A percentile compares a stretch with the other conserved stretches of the same genome.
Evolutionary conservation across 306 rosid species (phyloP).

Genomic region (Purshia tridentata): DNA sequence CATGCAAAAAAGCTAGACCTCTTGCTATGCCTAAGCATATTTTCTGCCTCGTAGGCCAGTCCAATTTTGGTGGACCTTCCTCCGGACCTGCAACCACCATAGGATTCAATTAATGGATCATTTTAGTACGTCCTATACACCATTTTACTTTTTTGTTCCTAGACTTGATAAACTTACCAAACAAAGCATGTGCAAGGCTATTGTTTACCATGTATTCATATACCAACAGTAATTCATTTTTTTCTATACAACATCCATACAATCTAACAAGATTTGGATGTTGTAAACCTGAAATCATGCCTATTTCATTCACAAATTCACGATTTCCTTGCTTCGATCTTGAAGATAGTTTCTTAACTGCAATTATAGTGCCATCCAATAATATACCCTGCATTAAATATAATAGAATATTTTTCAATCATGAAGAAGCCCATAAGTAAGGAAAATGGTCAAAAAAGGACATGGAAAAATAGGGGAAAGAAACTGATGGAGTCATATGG

Average conservation of each 20-base stretch:
- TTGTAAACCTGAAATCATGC: slow-evolving; percentile 53
- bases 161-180: slow-evolving; percentile 23
- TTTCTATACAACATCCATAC: slow-evolving; percentile 32
- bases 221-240: slow-evolving; percentile 26
- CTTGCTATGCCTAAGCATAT: slow-evolving; percentile 62
- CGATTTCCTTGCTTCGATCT: slow-evolving; percentile 58
- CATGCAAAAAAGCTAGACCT: slow-evolving; percentile 65
- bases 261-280: slow-evolving; percentile 26
- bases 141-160: not conserved
- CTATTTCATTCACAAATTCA: slow-evolving; percentile 63
- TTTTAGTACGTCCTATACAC: not conserved
- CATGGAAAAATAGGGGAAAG: too few species aligned
- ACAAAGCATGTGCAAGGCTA: slow-evolving; percentile 25
- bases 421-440: too few species aligned
- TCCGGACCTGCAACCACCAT: slow-evolving; percentile 2
- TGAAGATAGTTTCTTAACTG: slow-evolving; percentile 61
- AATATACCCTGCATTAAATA: slow-evolving; percentile 42
- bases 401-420: not conserved
- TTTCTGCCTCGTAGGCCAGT: slow-evolving; percentile 53
- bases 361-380: slow-evolving; percentile 50
- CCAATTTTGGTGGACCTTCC: slow-evolving; percentile 28
- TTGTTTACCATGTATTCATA: slow-evolving; percentile 60
- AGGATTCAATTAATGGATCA: not conserved
- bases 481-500: not conserved
- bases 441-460: too few species aligned